Evolutionary conservation across 2,329 filamentous ascomycete genomes (phyloP).

Genomic region (Tolypocladium capitatum): DNA sequence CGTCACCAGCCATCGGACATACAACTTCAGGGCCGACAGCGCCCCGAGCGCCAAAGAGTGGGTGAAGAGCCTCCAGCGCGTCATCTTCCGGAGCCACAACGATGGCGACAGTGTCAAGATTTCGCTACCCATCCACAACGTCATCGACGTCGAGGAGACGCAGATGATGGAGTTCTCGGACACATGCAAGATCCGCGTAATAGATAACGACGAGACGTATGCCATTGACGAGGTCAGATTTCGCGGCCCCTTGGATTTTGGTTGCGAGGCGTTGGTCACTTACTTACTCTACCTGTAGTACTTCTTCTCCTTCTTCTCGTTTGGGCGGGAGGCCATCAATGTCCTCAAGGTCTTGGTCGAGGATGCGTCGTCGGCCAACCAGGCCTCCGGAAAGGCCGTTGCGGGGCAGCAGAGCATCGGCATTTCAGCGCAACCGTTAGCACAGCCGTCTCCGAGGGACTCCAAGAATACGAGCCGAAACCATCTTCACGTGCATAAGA

Average conservation of each 20-base stretch:
- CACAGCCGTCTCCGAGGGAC: constrained; percentile 13
- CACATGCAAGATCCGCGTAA: constrained; percentile 83
- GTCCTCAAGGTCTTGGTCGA: constrained; percentile 63
- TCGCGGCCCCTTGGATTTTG: neutral
- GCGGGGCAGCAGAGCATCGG: constrained; percentile 5
- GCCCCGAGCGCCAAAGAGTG: constrained; percentile 82
- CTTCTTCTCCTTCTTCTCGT: constrained; percentile 91
- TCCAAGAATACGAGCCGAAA: constrained; percentile 8
- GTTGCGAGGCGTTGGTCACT: neutral
- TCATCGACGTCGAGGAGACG: constrained; percentile 86
- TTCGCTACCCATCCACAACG: constrained; percentile 72
- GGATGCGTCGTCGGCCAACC: constrained; percentile 36
- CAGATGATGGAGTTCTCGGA: constrained; percentile 85
- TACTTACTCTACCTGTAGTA: constrained; percentile 41
- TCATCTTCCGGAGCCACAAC: constrained; percentile 91
- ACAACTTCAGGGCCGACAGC: constrained; percentile 83
- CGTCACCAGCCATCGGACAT: constrained; percentile 68
- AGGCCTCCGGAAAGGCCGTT: constrained; percentile 10
- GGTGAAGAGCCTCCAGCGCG: constrained; percentile 86
- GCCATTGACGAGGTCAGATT: constrained; percentile 74
- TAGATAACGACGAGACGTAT: constrained; percentile 88
- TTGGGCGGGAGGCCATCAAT: constrained; percentile 69
- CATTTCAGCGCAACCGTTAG: constrained; percentile 7
- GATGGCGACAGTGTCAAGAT: constrained; percentile 97
- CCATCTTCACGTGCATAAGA: constrained; percentile 13